Percentiles rank a stretch among this genome's conserved stretches.
phyloP scores from a whole-genome alignment of 768 basidiomycete species.

The Mycena indigotica region DNA sequence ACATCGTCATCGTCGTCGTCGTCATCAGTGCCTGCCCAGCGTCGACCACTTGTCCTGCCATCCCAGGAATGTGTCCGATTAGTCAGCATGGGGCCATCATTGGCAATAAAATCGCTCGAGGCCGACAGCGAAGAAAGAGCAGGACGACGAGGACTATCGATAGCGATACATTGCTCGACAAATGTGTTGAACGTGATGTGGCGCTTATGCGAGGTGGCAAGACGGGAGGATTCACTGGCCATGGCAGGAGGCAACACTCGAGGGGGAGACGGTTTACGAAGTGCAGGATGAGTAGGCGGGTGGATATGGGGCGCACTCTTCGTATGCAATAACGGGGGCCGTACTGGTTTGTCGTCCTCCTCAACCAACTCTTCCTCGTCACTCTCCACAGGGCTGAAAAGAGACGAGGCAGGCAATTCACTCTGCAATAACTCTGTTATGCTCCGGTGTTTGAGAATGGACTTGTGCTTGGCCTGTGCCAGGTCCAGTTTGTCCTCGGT shows the following conservation, averaged over 20 bases:
- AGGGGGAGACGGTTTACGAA: conserved; percentile 73
- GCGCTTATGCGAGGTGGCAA: conserved; percentile 38
- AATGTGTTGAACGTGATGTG: conserved; percentile 99
- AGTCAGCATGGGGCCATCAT: background rate
- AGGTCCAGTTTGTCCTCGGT: conserved; percentile 58
- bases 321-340: conserved; percentile 75
- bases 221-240: conserved; percentile 2
- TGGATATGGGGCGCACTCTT: conserved; percentile 86
- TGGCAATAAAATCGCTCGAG: background rate
- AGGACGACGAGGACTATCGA: conserved; percentile 63
- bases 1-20: conserved; percentile 33
- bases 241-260: conserved; percentile 47
- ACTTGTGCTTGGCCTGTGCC: conserved; percentile 54
- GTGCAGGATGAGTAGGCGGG: conserved; percentile 48
- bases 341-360: conserved; percentile 29
- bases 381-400: conserved; percentile 62
- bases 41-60: conserved; percentile 21
- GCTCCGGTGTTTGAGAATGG: conserved; percentile 95
- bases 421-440: conserved; percentile 86
- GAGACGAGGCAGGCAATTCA: conserved; percentile 63
- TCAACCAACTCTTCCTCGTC: conserved; percentile 48
- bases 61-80: conserved; percentile 13
- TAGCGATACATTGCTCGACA: conserved; percentile 93
- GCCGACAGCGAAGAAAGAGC: conserved; percentile 12
- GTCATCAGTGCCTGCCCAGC: conserved; percentile 22